Base-by-base conservation (phyloP, 2,329 filamentous ascomycete genomes). In the Tolypocladium guangdongense region DNA sequence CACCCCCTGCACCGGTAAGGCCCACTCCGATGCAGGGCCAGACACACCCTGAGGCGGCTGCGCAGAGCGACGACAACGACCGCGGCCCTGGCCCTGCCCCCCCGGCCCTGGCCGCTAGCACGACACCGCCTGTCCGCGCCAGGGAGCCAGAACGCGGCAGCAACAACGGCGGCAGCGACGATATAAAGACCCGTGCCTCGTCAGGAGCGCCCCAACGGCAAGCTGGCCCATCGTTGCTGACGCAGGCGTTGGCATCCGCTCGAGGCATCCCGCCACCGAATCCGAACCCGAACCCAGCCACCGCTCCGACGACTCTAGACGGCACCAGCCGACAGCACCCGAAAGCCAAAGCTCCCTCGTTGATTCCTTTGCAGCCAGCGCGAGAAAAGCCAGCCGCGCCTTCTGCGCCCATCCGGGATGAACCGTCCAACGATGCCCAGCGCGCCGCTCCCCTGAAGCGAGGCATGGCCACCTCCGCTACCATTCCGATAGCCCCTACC, bases 171-270 rank as follows among this genome's bases (percentile, higher is more conserved):
- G 36, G 11, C 38, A 12, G 27, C 24, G 55, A 57, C 43, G 55
- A 74, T 74, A 78, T 76, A 71, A 78, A 75, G 68, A 59, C 72
- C 57, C 68, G 37, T 32, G 32, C 35, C 33, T 54, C 43, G 10
- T 47, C 62, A 57, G 63, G 67, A 58, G 63, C 67, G 58, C 68
- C 71, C 59, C 71, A 71, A 62, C 69, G 74, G 64, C 70, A 74
- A 61, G 69, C 68, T 63, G 78, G 78, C 57, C 75, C 78, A 60
- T 82, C 78, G 55, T 66, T 82, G 61, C 72, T 82, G 67, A 75
- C 77, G 56, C 76, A 81, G 68, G 78, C 78, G 64, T 71, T 82
- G 65, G 78, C 78, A 64, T 78, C 77, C 68, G 78, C 78, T 63
- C 77, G 78, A 62, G 78, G 78, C 63, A 78, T 80, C 50, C 66